These are phyloP conservation scores for Russula brevipes DNA, from an alignment of 768 basidiomycete genomes.

Conservation along the genomic window DNA sequence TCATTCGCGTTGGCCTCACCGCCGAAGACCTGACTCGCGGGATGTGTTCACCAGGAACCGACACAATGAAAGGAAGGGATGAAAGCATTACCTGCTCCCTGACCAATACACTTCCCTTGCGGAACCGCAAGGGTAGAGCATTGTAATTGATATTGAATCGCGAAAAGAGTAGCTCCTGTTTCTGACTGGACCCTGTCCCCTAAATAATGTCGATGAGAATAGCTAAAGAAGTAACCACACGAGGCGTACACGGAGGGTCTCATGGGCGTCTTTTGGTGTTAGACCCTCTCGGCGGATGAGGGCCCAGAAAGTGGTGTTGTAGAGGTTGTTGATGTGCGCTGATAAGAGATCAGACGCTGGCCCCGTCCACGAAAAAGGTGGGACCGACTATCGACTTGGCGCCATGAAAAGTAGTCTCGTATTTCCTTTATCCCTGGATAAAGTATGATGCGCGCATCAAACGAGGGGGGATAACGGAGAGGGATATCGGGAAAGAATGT, in stretches of 20 bases:
- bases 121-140: slow-evolving; percentile 57
- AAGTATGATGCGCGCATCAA: slow-evolving; percentile 82
- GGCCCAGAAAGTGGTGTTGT: slow-evolving; percentile 96
- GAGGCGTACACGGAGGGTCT: slow-evolving; percentile 58
- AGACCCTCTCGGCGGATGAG: slow-evolving; percentile 79
- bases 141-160: slow-evolving; percentile 89
- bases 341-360: slow-evolving; percentile 19
- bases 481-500: slow-evolving; percentile 67
- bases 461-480: slow-evolving; percentile 80
- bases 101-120: slow-evolving; percentile 82
- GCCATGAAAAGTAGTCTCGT: slow-evolving; percentile 92
- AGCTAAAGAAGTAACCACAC: neutral
- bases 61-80: neutral
- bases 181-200: slow-evolving; percentile 86
- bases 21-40: neutral
- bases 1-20: neutral
- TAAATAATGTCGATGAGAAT: slow-evolving; percentile 30
- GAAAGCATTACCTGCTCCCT: slow-evolving; percentile 49
- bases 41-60: neutral
- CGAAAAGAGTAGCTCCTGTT: slow-evolving; percentile 86
- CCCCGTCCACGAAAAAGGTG: neutral
- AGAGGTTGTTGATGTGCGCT: slow-evolving; percentile 98
- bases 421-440: slow-evolving; percentile 73
- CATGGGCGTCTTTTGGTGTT: slow-evolving; percentile 76
- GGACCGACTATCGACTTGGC: slow-evolving; percentile 87